phyloP scores from a whole-genome alignment of 2,329 filamentous ascomycete species.

The Trichoderma gracile region DNA sequence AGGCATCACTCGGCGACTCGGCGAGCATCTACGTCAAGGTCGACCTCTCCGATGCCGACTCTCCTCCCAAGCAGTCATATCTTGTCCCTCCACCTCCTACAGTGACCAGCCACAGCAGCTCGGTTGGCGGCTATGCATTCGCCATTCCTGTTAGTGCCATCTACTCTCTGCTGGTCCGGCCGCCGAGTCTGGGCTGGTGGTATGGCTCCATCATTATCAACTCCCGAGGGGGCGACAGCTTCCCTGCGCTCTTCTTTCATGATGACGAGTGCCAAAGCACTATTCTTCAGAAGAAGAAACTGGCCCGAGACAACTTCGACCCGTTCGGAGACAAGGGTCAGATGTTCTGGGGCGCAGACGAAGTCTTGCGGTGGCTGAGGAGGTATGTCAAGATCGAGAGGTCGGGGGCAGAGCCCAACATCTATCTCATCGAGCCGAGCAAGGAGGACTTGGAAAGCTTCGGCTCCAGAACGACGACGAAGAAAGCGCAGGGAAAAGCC shows the following conservation, averaged over 20 bases:
- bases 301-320: slow-evolving; percentile 81
- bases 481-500: slow-evolving; percentile 31
- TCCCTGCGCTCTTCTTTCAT: slow-evolving; percentile 95
- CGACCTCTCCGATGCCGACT: slow-evolving; percentile 78
- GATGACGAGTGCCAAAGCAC: slow-evolving; percentile 96
- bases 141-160: slow-evolving; percentile 87
- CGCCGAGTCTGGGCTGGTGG: slow-evolving; percentile 97
- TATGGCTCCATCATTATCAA: slow-evolving; percentile 96
- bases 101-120: slow-evolving; percentile 70
- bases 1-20: slow-evolving; percentile 81
- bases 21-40: slow-evolving; percentile 94
- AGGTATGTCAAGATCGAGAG: slow-evolving; percentile 81
- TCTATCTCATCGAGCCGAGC: slow-evolving; percentile 86
- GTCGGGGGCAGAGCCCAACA: slow-evolving; percentile 81
- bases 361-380: slow-evolving; percentile 87
- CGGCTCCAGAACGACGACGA: slow-evolving; percentile 56
- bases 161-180: slow-evolving; percentile 85
- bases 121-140: slow-evolving; percentile 82
- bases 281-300: slow-evolving; percentile 87
- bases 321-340: slow-evolving; percentile 82
- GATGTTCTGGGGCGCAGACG: slow-evolving; percentile 97
- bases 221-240: slow-evolving; percentile 83
- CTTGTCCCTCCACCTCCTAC: slow-evolving; percentile 91
- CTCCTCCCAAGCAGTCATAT: slow-evolving; percentile 80
- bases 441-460: slow-evolving; percentile 84